Base-by-base conservation (phyloP, 352 stramenopile genomes). In the Pythium oligandrum region DNA sequence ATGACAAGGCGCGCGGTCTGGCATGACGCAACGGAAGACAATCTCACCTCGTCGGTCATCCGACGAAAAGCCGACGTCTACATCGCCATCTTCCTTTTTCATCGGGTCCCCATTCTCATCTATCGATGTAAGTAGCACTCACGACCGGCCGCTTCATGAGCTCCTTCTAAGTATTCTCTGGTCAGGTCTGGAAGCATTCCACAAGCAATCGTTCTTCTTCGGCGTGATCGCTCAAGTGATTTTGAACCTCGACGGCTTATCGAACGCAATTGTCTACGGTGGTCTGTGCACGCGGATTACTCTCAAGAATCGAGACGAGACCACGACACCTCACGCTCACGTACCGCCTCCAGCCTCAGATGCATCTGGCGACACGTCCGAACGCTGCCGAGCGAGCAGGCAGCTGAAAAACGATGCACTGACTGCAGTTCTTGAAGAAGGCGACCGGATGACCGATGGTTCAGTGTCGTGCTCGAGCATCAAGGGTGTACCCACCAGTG, bases 241-340 rank as follows among this genome's bases (percentile, higher is more conserved):
- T 12, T 60, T 86, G 42, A 74, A 89, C 53, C 54, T 91, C 38
- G 81, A 87, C 32, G 80, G 78, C 0, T 78, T 91, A 46, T 86
- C 74, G 30, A 89, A 88, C 55, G 71, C 78, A 4, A 77, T 91
- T 36, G 71, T 91, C 17, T 89, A 88, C 55, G 78, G 76, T 12
- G 78, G 80, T 0, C 65, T 91, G 34, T 87, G 68, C 42, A 53
- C 56, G 43, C 63, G 62, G 51, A 48, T 60, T n/a, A 51, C 55
- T 1, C 17, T 26, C 6, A 7, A 12, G 35, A 17, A 54, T 32
- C 34, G 9, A 26, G 38, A 12, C 38, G 38, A 12, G 7, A 12
- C 7, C 12, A 12, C 7, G 7, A 8, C 12, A 42, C 38, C 38
- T 12, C 38, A 12, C 12, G 12, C 12, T 12, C 38, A 42, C 38